Evolutionary conservation across 31 red algal species (phyloP).

Genomic region (Endocladia muricata): DNA sequence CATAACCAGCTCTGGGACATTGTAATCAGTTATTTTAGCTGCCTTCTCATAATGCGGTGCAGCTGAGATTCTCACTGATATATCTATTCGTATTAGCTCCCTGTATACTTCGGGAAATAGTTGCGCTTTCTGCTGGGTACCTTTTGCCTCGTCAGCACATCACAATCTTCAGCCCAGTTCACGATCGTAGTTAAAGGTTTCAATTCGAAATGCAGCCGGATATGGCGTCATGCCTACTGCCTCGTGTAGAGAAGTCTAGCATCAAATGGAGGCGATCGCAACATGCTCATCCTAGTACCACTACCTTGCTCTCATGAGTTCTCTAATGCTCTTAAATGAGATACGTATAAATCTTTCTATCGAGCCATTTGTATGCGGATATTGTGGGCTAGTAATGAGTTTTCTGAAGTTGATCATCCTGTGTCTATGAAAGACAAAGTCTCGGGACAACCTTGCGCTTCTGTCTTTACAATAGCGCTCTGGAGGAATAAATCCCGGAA

Average conservation of each 20-base stretch:
- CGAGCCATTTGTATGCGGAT: slow-evolving; percentile 36
- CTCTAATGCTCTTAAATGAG: not conserved
- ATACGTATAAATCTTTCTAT: slow-evolving; percentile 40
- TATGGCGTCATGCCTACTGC: slow-evolving; percentile 15
- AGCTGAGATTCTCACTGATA: not conserved
- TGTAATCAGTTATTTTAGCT: not conserved
- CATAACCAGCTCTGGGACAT: not conserved
- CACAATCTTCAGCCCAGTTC: not conserved
- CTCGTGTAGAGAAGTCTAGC: not conserved
- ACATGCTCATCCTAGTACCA: slow-evolving; percentile 20
- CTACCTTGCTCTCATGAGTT: not conserved
- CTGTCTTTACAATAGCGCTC: slow-evolving; percentile 9
- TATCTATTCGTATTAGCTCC: not conserved
- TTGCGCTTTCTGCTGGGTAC: no score
- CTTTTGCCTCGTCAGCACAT: no score
- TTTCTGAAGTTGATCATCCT: not conserved
- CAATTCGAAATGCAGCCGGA: slow-evolving; percentile 12
- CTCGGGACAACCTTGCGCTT: slow-evolving; percentile 3
- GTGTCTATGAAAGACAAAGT: not conserved
- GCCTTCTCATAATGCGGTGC: not conserved
- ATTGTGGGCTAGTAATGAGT: not conserved
- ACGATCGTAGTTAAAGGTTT: not conserved
- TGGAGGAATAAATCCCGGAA: not conserved
- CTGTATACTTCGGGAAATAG: not conserved
- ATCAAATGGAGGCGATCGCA: slow-evolving; percentile 7